Evolutionary conservation across 306 rosid genomes (phyloP).

Genomic region (Vachellia collinsii): DNA sequence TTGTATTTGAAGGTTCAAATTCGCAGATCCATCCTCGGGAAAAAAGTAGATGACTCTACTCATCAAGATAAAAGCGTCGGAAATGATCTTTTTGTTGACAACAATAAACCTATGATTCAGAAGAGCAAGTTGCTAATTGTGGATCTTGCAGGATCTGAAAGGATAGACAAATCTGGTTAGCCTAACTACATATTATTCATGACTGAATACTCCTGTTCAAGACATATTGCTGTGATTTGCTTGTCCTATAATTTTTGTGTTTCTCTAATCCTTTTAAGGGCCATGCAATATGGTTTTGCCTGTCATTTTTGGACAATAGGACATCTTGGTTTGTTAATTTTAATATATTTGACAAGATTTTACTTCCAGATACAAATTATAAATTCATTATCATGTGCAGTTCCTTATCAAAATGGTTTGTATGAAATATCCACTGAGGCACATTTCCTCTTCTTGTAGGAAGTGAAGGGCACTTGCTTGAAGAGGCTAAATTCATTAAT

Average conservation of each 20-base stretch:
- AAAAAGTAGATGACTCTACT: constrained; percentile 39
- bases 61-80: constrained; percentile 39
- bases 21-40: constrained; percentile 51
- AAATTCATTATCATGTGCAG: neutral
- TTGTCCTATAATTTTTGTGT: neutral
- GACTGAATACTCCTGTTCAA: neutral
- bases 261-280: neutral
- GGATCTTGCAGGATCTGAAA: constrained; percentile 82
- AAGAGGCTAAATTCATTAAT: constrained; percentile 77
- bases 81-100: constrained; percentile 37
- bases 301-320: neutral
- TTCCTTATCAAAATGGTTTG: constrained; percentile 10
- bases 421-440: neutral
- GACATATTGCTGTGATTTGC: neutral
- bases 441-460: constrained; percentile 47
- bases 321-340: neutral
- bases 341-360: neutral
- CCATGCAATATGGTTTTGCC: neutral
- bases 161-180: constrained; percentile 75
- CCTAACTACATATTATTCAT: constrained; percentile 8
- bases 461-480: constrained; percentile 72
- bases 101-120: constrained; percentile 52
- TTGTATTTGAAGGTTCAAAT: constrained; percentile 50
- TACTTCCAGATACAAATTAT: neutral
- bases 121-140: constrained; percentile 75